Evolutionary conservation across 106 monocot species (phyloP).

Genomic region (Cymbidium sinense): DNA sequence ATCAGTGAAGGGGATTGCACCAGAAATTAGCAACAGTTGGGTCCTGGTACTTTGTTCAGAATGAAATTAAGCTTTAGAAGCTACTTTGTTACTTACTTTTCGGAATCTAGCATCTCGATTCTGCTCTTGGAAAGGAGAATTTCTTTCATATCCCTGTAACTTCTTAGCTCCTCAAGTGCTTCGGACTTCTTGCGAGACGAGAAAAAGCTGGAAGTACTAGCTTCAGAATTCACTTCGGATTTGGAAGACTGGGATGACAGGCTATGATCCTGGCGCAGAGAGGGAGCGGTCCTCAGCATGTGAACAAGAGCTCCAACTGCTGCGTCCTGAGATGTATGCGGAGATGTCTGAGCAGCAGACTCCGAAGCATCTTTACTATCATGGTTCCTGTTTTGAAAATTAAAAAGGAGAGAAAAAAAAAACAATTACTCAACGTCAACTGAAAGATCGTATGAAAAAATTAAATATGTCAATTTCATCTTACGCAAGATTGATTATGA

Average conservation of each 20-base stretch:
- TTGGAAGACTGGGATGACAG: slow-evolving; percentile 38
- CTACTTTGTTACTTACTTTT: not conserved
- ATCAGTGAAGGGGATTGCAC: not conserved
- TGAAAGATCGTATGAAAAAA: too few relatives aligned
- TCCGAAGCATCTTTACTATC: slow-evolving; percentile 48
- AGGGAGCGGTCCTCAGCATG: slow-evolving; percentile 61
- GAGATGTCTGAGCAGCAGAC: slow-evolving; percentile 19
- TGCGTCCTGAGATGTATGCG: slow-evolving; percentile 75
- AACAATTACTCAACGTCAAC: not conserved
- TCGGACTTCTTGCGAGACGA: slow-evolving; percentile 56
- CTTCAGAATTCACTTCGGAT: slow-evolving; percentile 34
- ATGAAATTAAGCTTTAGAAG: slow-evolving; percentile 5
- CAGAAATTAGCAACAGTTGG: not conserved
- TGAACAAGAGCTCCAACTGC: slow-evolving; percentile 82
- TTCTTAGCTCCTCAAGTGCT: slow-evolving; percentile 70
- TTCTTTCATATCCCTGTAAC: slow-evolving; percentile 72
- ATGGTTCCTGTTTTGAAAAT: slow-evolving; percentile 24
- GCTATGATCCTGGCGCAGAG: slow-evolving; percentile 55
- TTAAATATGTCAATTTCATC: too few relatives aligned
- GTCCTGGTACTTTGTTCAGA: slow-evolving; percentile 6
- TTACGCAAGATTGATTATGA: too few relatives aligned
- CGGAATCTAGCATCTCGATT: not conserved
- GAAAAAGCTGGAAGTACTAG: slow-evolving; percentile 43
- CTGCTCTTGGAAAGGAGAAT: slow-evolving; percentile 56
- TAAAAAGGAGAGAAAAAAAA: not conserved